Conservation (phyloP, 2,329 filamentous ascomycete species). For the Mycogone perniciosa region DNA sequence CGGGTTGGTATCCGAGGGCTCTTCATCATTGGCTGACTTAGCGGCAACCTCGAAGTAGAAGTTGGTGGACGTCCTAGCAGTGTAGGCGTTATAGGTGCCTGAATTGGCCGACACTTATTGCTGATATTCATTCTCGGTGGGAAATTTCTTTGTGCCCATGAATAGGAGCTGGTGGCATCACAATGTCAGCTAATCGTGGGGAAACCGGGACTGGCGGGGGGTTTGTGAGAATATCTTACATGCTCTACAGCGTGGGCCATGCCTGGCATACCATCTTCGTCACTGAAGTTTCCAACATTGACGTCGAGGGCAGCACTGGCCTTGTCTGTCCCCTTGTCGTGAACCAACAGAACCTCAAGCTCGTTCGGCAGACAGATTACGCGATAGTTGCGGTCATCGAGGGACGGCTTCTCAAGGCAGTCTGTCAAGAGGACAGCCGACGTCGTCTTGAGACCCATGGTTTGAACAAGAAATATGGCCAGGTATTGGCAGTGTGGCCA, state of each 20-base stretch:
- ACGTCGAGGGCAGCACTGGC: constrained; percentile 93
- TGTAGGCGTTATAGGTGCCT: constrained; percentile 92
- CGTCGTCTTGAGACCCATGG: neutral
- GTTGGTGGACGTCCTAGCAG: constrained; percentile 87
- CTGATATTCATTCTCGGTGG: constrained; percentile 90
- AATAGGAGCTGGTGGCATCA: constrained; percentile 63
- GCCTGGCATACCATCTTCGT: constrained; percentile 82
- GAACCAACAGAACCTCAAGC: constrained; percentile 85
- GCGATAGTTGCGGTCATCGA: constrained; percentile 82
- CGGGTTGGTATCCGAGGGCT: constrained; percentile 48
- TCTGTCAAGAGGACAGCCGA: constrained; percentile 52
- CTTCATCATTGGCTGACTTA: constrained; percentile 57
- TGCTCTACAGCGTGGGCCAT: constrained; percentile 97
- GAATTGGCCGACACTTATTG: constrained; percentile 87
- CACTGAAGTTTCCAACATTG: constrained; percentile 92
- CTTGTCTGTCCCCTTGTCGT: constrained; percentile 94
- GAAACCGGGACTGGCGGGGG: neutral
- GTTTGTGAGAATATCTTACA: constrained; percentile 35
- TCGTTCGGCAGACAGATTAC: constrained; percentile 81
- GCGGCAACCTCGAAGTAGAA: constrained; percentile 96
- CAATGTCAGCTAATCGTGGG: neutral
- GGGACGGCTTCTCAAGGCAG: constrained; percentile 69
- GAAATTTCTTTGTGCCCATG: constrained; percentile 98
- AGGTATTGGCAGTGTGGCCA: too few species aligned
- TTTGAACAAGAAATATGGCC: too few species aligned